Base-by-base conservation (phyloP, 2,329 filamentous ascomycete genomes). In the Ophiosphaerella narmari region DNA sequence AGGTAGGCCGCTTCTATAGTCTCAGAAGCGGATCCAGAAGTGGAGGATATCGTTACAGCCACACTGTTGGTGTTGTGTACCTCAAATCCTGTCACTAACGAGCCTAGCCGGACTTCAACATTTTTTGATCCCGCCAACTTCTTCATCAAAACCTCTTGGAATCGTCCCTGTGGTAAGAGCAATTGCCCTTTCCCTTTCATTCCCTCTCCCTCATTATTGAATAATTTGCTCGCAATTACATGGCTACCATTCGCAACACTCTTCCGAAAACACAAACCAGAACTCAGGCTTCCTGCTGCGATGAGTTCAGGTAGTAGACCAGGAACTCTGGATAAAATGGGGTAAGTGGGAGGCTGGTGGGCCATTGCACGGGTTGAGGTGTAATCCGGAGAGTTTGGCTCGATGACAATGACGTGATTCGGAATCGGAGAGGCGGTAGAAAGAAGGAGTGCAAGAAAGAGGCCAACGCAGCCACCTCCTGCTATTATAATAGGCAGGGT, bases 301-400 rank as follows among this genome's bases (percentile, higher is more conserved):
- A 68, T 52, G 18, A 77, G 61, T 26, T 74, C 70, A 0, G 70
- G 62, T 14, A 75, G 59, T 2, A 77, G 53, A 2, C 68, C 73
- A 7, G 72, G 52, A 2, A 65, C 69, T 16, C 66, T 61, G 0
- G 67, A 62, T 48, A 77, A 68, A 11, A 75, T 69, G 0, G 73
- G 71, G 34, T 75, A 74, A 0, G 75, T 70, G 2, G 70, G 67
- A 7, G 75, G 73, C 50, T 75, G 71, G 49, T 78, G 75, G 3
- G 75, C 73, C 52, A 75, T 75, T 47, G 75, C 75, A 40, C 74
- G 70, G 12, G 75, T 74, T 5, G 71, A 70, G 6, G 63, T 52
- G 4, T 55, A 55, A 23, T 66, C 62, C 0, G 67, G 64, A 14
- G 43, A 26, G 7, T 50, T 31, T 12, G 65, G 63, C 24, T 72